Evolutionary conservation across 1,284 basidiomycete species (phyloP).

Genomic region (Apiotrichum mycotoxinovorans): DNA sequence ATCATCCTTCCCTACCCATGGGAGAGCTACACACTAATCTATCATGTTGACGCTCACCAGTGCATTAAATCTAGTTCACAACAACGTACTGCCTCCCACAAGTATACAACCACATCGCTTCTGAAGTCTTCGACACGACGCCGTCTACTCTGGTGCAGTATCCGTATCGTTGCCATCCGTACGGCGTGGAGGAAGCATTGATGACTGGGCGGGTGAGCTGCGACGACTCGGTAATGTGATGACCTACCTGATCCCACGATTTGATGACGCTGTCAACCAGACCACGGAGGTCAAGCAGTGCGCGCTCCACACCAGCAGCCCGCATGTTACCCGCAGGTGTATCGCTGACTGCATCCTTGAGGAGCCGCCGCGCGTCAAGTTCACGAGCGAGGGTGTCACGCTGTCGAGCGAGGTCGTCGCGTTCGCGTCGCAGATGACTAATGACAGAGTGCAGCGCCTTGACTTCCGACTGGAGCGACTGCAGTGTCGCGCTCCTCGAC

Average conservation of each 20-base stretch:
- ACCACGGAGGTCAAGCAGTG: conserved; percentile 40
- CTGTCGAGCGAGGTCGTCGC: conserved; percentile 28
- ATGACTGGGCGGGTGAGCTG: not conserved
- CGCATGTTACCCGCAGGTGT: not conserved
- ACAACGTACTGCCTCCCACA: not conserved
- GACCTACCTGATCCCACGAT: conserved; percentile 39
- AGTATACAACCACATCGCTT: not conserved
- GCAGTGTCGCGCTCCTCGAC: conserved; percentile 3
- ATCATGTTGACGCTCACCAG: not conserved
- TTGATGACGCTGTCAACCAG: conserved; percentile 39
- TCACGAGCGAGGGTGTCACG: conserved; percentile 29
- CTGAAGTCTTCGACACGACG: not conserved
- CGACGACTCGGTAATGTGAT: not conserved
- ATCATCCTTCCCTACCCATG: too few species aligned
- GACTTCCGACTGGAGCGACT: conserved; percentile 26
- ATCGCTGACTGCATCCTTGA: conserved; percentile 13
- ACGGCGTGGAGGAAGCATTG: not conserved
- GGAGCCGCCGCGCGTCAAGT: conserved; percentile 23
- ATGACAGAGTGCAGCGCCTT: conserved; percentile 30
- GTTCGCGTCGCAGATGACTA: conserved; percentile 28
- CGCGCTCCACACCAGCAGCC: conserved; percentile 31
- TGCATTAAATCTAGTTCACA: not conserved
- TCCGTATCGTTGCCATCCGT: not conserved
- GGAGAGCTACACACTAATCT: too few species aligned
- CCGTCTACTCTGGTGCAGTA: not conserved